Conservation (phyloP, 1,284 basidiomycete genomes). For the Microbotryomycetes sp. region DNA sequence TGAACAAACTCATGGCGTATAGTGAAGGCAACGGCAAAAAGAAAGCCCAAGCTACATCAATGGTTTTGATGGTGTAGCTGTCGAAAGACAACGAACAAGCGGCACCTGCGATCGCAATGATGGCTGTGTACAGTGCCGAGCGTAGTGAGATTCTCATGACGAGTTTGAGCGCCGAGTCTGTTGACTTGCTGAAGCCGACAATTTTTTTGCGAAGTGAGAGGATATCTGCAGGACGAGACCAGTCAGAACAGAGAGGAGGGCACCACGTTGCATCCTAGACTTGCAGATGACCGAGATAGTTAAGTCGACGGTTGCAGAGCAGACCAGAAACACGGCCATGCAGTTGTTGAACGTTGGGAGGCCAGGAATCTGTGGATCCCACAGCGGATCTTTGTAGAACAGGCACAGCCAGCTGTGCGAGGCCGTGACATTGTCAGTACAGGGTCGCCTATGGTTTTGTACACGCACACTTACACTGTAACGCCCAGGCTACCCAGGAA, state of each 20-base stretch:
- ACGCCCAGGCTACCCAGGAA: background rate
- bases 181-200: background rate
- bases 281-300: background rate
- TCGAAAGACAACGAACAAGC: background rate
- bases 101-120: background rate
- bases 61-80: background rate
- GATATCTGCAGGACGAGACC: background rate
- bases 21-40: slow-evolving; percentile 2
- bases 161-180: background rate
- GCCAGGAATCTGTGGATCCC: background rate
- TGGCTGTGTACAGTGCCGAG: background rate
- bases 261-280: background rate
- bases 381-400: background rate
- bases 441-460: no score
- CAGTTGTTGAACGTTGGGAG: background rate
- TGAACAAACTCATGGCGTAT: slow-evolving; percentile 8
- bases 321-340: background rate
- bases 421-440: background rate
- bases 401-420: background rate
- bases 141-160: background rate
- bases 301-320: background rate
- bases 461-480: background rate
- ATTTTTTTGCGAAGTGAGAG: background rate
- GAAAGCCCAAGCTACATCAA: slow-evolving; percentile 3
- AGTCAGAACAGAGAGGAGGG: background rate